Conservation (phyloP, 2,329 filamentous ascomycete species). For the Bipolaris cookei region DNA sequence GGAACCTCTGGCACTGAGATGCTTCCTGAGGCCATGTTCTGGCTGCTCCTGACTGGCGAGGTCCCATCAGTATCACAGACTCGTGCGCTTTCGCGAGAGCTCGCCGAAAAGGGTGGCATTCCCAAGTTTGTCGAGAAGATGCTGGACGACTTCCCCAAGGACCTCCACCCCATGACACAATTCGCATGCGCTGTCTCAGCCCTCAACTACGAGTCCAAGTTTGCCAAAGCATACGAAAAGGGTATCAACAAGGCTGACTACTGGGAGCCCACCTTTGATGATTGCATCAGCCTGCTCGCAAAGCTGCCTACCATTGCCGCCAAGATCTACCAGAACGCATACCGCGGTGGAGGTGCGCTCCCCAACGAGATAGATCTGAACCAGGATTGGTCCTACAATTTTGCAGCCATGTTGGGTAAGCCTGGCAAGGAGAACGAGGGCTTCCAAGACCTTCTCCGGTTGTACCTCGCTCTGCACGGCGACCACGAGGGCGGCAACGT, state of each 20-base stretch:
- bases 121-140: slow-evolving; percentile 85
- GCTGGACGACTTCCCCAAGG: slow-evolving; percentile 85
- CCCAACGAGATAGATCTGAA: slow-evolving; percentile 77
- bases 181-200: slow-evolving; percentile 93
- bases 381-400: slow-evolving; percentile 99
- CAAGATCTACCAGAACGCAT: slow-evolving; percentile 94
- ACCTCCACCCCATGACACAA: slow-evolving; percentile 98
- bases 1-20: slow-evolving; percentile 92
- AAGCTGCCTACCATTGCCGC: slow-evolving; percentile 97
- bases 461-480: slow-evolving; percentile 95
- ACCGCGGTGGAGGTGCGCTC: slow-evolving; percentile 75
- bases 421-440: slow-evolving; percentile 84
- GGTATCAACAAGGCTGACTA: slow-evolving; percentile 95
- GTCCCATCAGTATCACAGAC: slow-evolving; percentile 85
- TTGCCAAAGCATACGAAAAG: slow-evolving; percentile 89
- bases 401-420: slow-evolving; percentile 94
- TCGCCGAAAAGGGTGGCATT: slow-evolving; percentile 84
- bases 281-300: slow-evolving; percentile 89
- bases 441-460: slow-evolving; percentile 91
- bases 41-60: slow-evolving; percentile 92
- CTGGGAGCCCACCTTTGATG: slow-evolving; percentile 98
- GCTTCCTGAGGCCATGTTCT: slow-evolving; percentile 99
- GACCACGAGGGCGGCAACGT: slow-evolving; percentile 99
- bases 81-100: slow-evolving; percentile 79
- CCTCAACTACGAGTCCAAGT: slow-evolving; percentile 93